Conservation (phyloP, 768 basidiomycete genomes). For the Phlebiopsis gigantea region DNA sequence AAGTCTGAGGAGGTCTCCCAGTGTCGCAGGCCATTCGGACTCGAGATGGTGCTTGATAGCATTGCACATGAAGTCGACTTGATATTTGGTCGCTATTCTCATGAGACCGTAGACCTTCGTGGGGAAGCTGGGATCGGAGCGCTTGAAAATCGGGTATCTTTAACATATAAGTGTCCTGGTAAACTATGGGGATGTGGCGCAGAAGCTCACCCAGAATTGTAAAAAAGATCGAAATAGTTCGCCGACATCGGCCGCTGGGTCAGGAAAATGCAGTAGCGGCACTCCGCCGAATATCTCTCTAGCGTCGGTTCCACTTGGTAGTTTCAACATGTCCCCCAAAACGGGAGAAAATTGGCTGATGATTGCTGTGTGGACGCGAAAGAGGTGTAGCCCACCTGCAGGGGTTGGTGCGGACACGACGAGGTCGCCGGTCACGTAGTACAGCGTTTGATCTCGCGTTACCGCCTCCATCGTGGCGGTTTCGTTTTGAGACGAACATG, state of each 20-base stretch:
- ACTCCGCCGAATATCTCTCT: neutral
- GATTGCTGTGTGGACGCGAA: neutral
- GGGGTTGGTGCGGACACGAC: constrained; percentile 1
- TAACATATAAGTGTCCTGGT: too few species aligned
- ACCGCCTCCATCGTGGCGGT: too few species aligned
- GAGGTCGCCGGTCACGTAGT: neutral
- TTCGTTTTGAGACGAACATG: too few species aligned
- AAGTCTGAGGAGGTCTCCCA: neutral
- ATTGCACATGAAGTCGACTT: neutral
- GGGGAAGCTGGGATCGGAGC: neutral
- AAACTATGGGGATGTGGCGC: neutral
- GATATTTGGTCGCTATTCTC: neutral
- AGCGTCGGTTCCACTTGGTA: neutral
- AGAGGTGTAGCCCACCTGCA: neutral
- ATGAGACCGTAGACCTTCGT: neutral
- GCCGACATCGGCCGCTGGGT: constrained; percentile 13
- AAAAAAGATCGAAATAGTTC: constrained; percentile 5
- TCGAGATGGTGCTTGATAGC: neutral
- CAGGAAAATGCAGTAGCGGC: constrained; percentile 10
- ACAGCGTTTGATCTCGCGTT: neutral
- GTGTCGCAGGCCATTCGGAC: neutral
- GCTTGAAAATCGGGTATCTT: neutral
- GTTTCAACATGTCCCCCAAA: neutral
- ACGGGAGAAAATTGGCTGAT: neutral
- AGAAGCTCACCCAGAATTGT: neutral